Evolutionary conservation across 148 eudicot genomes (phyloP).

Genomic region (Fallopia convolvulus): DNA sequence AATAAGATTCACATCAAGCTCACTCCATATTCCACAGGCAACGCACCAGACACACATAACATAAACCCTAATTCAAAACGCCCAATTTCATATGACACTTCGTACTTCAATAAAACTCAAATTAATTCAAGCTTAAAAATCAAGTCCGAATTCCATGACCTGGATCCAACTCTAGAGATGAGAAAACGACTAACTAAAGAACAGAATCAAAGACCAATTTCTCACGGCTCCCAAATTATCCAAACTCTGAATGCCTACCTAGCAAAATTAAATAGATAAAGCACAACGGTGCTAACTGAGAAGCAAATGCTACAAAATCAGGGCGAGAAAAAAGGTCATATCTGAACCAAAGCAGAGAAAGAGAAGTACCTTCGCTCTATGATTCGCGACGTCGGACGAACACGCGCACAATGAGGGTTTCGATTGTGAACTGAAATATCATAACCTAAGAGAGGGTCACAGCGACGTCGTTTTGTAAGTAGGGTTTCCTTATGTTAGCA

Average conservation of each 20-base stretch:
- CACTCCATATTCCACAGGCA: not conserved
- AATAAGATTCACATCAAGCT: not conserved
- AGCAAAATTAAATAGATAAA: not conserved
- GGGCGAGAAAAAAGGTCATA: not conserved
- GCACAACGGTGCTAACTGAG: not conserved
- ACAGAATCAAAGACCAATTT: not conserved
- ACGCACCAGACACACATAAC: not conserved
- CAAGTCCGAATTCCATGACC: not conserved
- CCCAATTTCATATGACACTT: not conserved
- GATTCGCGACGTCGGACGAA: constrained; percentile 1
- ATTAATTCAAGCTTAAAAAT: not conserved
- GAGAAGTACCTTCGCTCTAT: not conserved
- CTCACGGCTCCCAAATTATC: not conserved
- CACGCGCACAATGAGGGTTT: constrained; percentile 4
- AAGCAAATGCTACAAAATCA: not conserved
- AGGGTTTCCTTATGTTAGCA: not conserved
- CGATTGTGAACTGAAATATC: not conserved
- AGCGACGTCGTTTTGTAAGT: constrained; percentile 2
- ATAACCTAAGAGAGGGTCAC: not conserved
- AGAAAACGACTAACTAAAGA: not conserved
- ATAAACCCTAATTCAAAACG: not conserved
- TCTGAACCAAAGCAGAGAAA: not conserved
- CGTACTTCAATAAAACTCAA: not conserved
- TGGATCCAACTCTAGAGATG: not conserved
- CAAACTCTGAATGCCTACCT: not conserved